Conservation (phyloP, 2,329 filamentous ascomycete species). For the Verticillium tricorpus region DNA sequence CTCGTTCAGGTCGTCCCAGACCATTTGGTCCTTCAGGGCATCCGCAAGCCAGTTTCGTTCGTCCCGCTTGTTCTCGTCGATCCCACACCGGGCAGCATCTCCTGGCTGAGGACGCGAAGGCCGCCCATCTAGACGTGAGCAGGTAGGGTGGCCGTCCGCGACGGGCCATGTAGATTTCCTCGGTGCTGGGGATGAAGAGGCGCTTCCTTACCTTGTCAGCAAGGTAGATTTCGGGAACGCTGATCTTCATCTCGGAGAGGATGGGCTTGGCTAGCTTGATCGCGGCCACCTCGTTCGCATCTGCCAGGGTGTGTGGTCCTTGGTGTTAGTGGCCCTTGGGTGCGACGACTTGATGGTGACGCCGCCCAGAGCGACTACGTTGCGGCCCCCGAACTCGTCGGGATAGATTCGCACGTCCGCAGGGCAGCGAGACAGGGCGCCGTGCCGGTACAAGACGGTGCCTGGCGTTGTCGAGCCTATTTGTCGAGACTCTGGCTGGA, state of each 20-base stretch:
- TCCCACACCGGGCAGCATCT: background rate
- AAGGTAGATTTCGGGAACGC: background rate
- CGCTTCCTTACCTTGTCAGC: background rate
- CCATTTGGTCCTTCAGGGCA: background rate
- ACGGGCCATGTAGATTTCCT: background rate
- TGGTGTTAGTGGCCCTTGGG: background rate
- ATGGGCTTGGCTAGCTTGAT: background rate
- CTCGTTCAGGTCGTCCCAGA: background rate
- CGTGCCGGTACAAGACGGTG: background rate
- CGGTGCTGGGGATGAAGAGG: no score
- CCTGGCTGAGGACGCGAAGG: background rate
- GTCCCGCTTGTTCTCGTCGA: background rate
- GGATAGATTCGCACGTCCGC: background rate
- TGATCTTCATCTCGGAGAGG: background rate
- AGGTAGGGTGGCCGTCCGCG: background rate
- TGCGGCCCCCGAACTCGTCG: background rate
- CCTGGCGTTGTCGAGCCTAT: no score
- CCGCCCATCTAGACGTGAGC: background rate
- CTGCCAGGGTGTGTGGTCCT: background rate
- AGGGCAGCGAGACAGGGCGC: background rate
- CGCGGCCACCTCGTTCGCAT: background rate
- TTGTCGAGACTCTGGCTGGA: no score
- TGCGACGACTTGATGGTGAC: background rate
- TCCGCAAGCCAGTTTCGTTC: background rate
- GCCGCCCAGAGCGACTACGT: background rate